Evolutionary conservation across 768 basidiomycete species (phyloP).

Genomic region (Leccinum variicolor): DNA sequence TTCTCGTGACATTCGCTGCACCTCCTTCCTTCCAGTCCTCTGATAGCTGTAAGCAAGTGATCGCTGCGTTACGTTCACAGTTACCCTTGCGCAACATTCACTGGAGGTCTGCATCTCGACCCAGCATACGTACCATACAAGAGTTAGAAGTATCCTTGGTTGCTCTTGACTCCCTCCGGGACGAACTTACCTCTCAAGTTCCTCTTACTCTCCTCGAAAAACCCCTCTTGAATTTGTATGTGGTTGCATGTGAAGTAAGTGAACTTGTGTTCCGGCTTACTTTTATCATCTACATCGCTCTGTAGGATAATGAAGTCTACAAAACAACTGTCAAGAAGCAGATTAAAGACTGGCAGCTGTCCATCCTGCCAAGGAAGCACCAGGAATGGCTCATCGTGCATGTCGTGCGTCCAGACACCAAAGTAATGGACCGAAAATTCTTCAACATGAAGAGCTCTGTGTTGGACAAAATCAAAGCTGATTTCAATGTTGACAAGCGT

Average conservation of each 20-base stretch:
- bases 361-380: slow-evolving; percentile 63
- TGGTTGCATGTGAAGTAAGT: slow-evolving; percentile 85
- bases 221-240: slow-evolving; percentile 82
- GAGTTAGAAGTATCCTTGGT: slow-evolving; percentile 78
- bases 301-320: slow-evolving; percentile 69
- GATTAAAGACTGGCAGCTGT: slow-evolving; percentile 88
- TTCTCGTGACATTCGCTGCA: slow-evolving; percentile 67
- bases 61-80: slow-evolving; percentile 61
- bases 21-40: slow-evolving; percentile 63
- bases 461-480: slow-evolving; percentile 84
- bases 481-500: slow-evolving; percentile 86
- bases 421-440: slow-evolving; percentile 57
- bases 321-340: slow-evolving; percentile 74
- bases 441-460: slow-evolving; percentile 85
- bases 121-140: slow-evolving; percentile 82
- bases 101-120: slow-evolving; percentile 78
- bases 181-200: slow-evolving; percentile 73
- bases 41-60: slow-evolving; percentile 69
- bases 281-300: slow-evolving; percentile 7
- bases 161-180: slow-evolving; percentile 61
- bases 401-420: slow-evolving; percentile 70
- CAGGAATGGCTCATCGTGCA: slow-evolving; percentile 95
- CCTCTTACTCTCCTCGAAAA: slow-evolving; percentile 78
- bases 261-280: background rate
- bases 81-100: slow-evolving; percentile 87